Base-by-base conservation (phyloP, 2,329 filamentous ascomycete genomes). In the Ceratocystis papillata region DNA sequence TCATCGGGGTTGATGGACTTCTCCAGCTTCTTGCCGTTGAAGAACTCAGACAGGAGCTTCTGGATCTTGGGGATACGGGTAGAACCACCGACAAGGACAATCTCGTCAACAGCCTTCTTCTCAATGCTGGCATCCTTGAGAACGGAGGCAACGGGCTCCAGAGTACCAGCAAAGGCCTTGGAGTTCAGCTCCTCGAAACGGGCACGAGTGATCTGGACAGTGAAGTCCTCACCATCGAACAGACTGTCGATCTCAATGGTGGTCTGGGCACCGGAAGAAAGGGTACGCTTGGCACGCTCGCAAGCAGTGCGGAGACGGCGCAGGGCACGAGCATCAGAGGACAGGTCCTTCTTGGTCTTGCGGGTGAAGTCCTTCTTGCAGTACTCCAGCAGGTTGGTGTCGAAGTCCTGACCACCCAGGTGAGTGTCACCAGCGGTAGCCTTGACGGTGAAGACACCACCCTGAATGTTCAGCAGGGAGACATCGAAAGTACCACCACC, bases 401-500 rank as follows among this genome's bases (percentile, higher is more conserved):
- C 94, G 77, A 97, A 97, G 76, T 96, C 93, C 76, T 94, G 87
- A 74, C 92, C 92, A 84, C 92, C 93, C 77, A 96, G 81, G 77
- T 96, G 92, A 74, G 91, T 96, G 75, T 99, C 93, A 86, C 94
- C 94, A 74, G 93, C 92, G 68, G 94, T 97, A 69, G 93, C 92
- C 86, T 95, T 96, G 78, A 97, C 94, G 71, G 93, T 96, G 85
- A 99, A 99, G 74, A 99, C 94, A 84, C 94, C 94, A 76, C 93
- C 92, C 81, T 97, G 91, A 77, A 99, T 97, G 84, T 96, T 93
- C 59, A 99, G 86, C 72, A 97, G 90, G 70, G 94, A 97, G 33
- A 99, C 94, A 96, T 99, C 94, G 81, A 99, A 99, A 78, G 94
- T 99, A 85, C 94, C 94, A 85, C 94, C 94, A 85, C 94, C 94